Base-by-base conservation (phyloP, 805 yeast species). In the Candida maesae region DNA sequence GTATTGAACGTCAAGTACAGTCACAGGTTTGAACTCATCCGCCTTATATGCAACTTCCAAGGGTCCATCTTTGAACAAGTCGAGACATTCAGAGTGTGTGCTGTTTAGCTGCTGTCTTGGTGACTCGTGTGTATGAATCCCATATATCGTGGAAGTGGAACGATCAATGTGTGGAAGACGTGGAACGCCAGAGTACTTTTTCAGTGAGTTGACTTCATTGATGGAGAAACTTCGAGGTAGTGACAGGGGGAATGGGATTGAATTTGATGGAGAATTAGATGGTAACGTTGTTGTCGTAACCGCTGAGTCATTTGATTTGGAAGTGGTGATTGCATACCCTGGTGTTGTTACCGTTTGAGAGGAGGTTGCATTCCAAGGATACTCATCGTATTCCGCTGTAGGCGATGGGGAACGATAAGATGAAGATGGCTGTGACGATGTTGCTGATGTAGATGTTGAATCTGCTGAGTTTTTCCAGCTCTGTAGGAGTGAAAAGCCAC, bases 321-420 rank as follows among this genome's bases (percentile, higher is more conserved):
- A 6, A 17, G 36, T 16, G 19, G 28, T 9, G 15, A 32, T 13
- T 4, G 35, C 18, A 20, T 20, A n/a, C 14, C 21, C 17, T 12
- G 28, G 28, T 12, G 28, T 34, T 11, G 19, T 23, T 5, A 18
- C 13, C 6, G 31, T n/a, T 12, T 36, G 9, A 14, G 25, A n/a
- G 9, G 35, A 17, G 8, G 39, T 42, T 14, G 14, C 42, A 23
- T 21, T 39, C 71, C 71, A 67, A n/a, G 71, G 71, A 35, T 60
- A 67, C 33, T 67, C 71, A 5, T 66, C 70, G 45, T 63, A 64
- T 40, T 66, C 70, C 24, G 49, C 49, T 11, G 56, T 43, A 2
- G 71, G 70, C 0, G 72, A 64, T 3, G 69, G 67, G 2, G 68
- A 55, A 10, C 51, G 47, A 25, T 51, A 49, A 2, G 35, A 17